phyloP scores from a whole-genome alignment of 371 early-diverging fungal genomes.

The Mucor circinelloides region DNA sequence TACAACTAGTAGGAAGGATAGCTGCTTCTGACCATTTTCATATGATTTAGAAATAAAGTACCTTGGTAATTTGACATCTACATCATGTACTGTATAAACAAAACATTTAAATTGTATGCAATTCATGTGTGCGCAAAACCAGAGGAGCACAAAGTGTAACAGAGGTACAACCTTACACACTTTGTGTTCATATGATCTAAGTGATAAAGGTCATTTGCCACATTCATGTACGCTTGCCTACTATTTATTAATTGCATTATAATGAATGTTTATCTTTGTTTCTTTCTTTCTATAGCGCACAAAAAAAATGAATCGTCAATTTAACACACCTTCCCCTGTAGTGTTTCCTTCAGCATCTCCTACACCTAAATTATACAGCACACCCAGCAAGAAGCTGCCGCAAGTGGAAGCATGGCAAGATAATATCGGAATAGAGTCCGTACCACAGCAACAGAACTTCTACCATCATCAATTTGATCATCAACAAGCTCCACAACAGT shows the following conservation, averaged over 20 bases:
- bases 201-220: neutral
- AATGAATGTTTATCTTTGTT: neutral
- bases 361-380: constrained; percentile 21
- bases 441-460: constrained; percentile 19
- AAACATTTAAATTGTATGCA: neutral
- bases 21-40: neutral
- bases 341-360: constrained; percentile 27
- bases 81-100: neutral
- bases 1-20: neutral
- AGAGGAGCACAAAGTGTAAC: neutral
- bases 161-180: neutral
- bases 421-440: constrained; percentile 2
- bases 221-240: neutral
- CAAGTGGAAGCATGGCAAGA: constrained; percentile 22
- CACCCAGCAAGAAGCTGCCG: constrained; percentile 20
- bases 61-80: neutral
- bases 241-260: neutral
- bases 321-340: constrained; percentile 21
- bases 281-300: neutral
- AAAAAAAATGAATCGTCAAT: neutral
- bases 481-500: constrained; percentile 29
- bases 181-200: constrained; percentile 2
- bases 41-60: neutral
- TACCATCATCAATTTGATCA: constrained; percentile 36
- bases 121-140: neutral